Percentiles rank a stretch among this genome's conserved stretches.
Evolutionary conservation across 495 filamentous ascomycete species (phyloP).

Genomic region (Peziza echinospora): DNA sequence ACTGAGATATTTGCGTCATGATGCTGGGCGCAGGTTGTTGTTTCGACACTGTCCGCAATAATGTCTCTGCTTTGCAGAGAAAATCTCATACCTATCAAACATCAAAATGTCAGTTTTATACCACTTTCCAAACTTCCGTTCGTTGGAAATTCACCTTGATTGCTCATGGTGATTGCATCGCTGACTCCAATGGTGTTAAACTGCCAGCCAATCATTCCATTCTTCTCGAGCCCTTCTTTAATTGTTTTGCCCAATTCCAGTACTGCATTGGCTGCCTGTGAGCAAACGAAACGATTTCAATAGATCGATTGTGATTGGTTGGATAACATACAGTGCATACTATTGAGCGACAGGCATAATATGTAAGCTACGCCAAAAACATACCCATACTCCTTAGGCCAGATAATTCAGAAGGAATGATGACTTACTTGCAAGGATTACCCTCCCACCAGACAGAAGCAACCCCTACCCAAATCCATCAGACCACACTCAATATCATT

Average conservation of each 20-base stretch:
- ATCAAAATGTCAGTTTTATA: too few relatives aligned
- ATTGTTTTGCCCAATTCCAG: constrained; percentile 76
- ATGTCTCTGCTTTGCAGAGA: constrained; percentile 88
- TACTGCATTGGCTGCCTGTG: constrained; percentile 28
- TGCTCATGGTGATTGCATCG: constrained; percentile 92
- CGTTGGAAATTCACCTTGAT: constrained; percentile 51
- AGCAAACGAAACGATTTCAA: constrained; percentile 1
- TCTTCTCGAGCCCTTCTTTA: constrained; percentile 58
- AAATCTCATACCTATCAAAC: constrained; percentile 76
- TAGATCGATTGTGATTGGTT: not conserved
- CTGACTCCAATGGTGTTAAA: constrained; percentile 90
- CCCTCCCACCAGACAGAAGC: constrained; percentile 97
- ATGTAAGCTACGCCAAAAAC: constrained; percentile 1
- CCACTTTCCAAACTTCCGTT: constrained; percentile 1
- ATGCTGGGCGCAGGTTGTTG: constrained; percentile 64
- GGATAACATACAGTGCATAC: constrained; percentile 17
- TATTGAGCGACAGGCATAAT: constrained; percentile 4
- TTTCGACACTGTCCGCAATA: constrained; percentile 89
- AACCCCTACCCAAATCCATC: too few relatives aligned
- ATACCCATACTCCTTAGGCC: not conserved
- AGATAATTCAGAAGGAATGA: not conserved
- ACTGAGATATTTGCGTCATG: constrained; percentile 92
- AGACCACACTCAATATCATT: too few relatives aligned
- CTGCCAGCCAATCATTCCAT: constrained; percentile 77
- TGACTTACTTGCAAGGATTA: constrained; percentile 57